Evolutionary conservation across 2,329 filamentous ascomycete genomes (phyloP), one percentile per base, ranked within the genome.

Genomic region (Aspergillus tanneri): DNA sequence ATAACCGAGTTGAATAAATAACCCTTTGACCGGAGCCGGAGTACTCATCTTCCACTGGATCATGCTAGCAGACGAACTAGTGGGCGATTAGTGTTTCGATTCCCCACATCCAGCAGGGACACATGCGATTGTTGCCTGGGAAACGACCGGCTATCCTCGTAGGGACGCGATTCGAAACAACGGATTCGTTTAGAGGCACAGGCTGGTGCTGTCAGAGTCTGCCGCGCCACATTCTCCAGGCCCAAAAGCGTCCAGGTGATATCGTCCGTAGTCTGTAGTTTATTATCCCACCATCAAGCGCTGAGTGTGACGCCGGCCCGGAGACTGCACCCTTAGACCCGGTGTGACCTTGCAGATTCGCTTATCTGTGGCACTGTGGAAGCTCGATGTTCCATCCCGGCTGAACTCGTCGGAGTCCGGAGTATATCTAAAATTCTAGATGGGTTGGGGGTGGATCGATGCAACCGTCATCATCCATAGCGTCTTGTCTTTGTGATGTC

Each of bases 81-180:
- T 36, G 11, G 36, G 46, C 16, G 24, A 30, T 41, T 47, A 42
- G 46, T 52, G 38, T 46, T 30, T 43, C 28, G 21, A 19, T 41
- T 41, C 53, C 54, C 60, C 53, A 55, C 55, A 55, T 45, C 38
- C 56, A 48, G 47, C 57, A 50, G 30, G 30, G 52, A 54, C 53
- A 52, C 59, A 45, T 57, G 46, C 49, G 60, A 40, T 44, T 57
- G 56, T 56, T 57, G 54, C 53, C 52, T 22, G 49, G 55, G 35
- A 40, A 46, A 53, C 35, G 19, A 11, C 16, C 12, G 24, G 30
- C 19, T 18, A 30, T 19, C 30, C 18, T 41, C 27, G 22, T 45
- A 6, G 30, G 30, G 30, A 34, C 24, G 11, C 18, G n/a, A n/a
- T 23, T 45, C 11, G 24, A 16, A 21, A 11, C 10, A 14, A 27